phyloP scores from a whole-genome alignment of 306 rosid genomes.

The Canavalia ensiformis region DNA sequence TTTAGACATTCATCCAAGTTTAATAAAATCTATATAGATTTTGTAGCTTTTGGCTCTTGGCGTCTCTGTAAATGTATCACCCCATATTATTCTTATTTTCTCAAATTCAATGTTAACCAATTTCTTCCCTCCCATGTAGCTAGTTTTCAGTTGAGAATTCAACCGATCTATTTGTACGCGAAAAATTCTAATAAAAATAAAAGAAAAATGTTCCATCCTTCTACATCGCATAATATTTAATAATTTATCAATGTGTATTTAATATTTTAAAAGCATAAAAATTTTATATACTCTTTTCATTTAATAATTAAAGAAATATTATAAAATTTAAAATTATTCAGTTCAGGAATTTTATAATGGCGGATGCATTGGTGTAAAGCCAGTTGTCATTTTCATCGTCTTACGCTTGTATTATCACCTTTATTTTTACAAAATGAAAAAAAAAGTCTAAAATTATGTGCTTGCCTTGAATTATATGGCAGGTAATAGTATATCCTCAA shows the following conservation, averaged over 20 bases:
- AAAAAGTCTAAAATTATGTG: not conserved
- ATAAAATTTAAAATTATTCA: not conserved
- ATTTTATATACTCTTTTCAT: not conserved
- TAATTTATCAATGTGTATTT: not conserved
- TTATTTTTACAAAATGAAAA: not conserved
- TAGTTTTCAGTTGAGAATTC: not conserved
- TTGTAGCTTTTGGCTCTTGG: constrained; percentile 57
- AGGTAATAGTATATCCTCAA: not conserved
- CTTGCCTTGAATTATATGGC: not conserved
- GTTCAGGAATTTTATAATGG: not conserved
- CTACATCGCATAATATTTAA: not conserved
- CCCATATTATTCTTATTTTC: constrained; percentile 32
- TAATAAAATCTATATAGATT: constrained; percentile 63
- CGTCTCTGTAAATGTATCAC: constrained; percentile 55
- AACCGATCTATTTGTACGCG: not conserved
- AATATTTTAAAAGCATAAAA: not conserved
- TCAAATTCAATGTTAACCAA: constrained; percentile 46
- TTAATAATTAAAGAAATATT: not conserved
- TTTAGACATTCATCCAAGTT: constrained; percentile 54
- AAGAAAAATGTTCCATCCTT: not conserved
- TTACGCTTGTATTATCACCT: not conserved
- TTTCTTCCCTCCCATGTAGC: constrained; percentile 9
- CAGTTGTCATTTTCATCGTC: too few species aligned
- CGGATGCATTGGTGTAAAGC: not conserved
- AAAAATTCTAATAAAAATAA: not conserved